A percentile compares a stretch with the other conserved stretches of the same genome.
Conservation (phyloP, 2,329 filamentous ascomycete species). For the Calonectria leucothoes region DNA sequence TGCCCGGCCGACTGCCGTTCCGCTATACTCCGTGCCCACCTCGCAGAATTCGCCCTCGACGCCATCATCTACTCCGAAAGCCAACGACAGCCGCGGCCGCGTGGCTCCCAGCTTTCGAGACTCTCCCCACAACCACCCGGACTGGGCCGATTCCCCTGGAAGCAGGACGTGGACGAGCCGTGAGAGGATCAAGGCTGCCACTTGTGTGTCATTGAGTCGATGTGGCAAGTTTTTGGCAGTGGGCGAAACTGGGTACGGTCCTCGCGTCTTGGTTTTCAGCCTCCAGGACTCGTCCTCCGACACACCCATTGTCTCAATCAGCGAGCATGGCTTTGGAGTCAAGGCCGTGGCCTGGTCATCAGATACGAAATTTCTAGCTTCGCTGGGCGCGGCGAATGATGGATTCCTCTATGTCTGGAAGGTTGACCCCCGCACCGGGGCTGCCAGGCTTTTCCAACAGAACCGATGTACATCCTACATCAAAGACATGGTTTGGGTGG, state of each 20-base stretch:
- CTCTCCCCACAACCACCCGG: slow-evolving; percentile 56
- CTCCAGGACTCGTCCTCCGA: slow-evolving; percentile 85
- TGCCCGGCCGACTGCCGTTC: slow-evolving; percentile 81
- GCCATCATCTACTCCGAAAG: slow-evolving; percentile 67
- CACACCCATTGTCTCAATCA: slow-evolving; percentile 83
- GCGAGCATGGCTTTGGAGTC: slow-evolving; percentile 91
- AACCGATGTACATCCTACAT: slow-evolving; percentile 92
- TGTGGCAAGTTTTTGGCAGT: slow-evolving; percentile 91
- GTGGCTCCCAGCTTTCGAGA: slow-evolving; percentile 61
- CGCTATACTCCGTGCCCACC: slow-evolving; percentile 69
- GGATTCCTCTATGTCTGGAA: slow-evolving; percentile 94
- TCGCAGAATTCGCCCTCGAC: slow-evolving; percentile 63
- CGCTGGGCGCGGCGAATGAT: slow-evolving; percentile 89
- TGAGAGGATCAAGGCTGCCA: slow-evolving; percentile 94
- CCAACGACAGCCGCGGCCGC: slow-evolving; percentile 72
- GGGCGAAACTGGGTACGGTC: slow-evolving; percentile 94
- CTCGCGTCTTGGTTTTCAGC: slow-evolving; percentile 90
- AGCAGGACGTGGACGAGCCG: slow-evolving; percentile 87
- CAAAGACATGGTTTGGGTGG: slow-evolving; percentile 91
- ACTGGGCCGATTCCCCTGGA: slow-evolving; percentile 71
- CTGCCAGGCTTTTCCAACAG: slow-evolving; percentile 83
- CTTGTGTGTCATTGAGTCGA: slow-evolving; percentile 87
- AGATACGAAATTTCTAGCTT: slow-evolving; percentile 88
- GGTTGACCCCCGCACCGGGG: slow-evolving; percentile 84
- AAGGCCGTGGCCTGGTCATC: slow-evolving; percentile 89